Evolutionary conservation across 2,329 filamentous ascomycete genomes (phyloP), one percentile per base, ranked within the genome.

Genomic region (Xylaria arbuscula): DNA sequence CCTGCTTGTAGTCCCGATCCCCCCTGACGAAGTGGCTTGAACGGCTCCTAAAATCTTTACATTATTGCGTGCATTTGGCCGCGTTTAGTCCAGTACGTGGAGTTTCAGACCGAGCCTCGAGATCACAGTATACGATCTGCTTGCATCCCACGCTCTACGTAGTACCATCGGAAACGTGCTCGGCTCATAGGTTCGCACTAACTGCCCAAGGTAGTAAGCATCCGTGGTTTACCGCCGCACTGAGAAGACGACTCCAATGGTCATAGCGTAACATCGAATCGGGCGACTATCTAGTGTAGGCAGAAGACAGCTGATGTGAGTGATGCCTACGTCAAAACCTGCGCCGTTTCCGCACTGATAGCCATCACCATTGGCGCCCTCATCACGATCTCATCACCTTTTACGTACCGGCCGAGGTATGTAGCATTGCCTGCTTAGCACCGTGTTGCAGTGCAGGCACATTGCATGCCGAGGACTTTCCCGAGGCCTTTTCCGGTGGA

Each of bases 11-110:
- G 19, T 42, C 42, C 51, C 48, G 54, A 62, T 40, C 38, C n/a
- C 48, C 50, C 64, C 54, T 24, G 38, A 53, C 60, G 53, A 54
- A 40, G 57, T 65, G 66, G 62, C 62, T 65, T 65, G 56, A 28
- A 55, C 17, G 24, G 42, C 34, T 63, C 51, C 40, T 13, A 28
- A 38, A 57, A 15, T 15, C 19, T 19, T 42, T 28, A 17, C 42
- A 42, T 38, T 15, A 28, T 36, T 53, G 40, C 17, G 58, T 24
- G 28, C 8, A 19, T 28, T 36, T 57, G 42, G 57, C 36, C 28
- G 36, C 36, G 22, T 28, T 34, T 54, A 47, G 50, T 36, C 60
- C n/a, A 62, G 38, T 24, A 38, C 22, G 13, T 28, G 34, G 9
- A 24, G 11, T 24, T 40, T 24, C n/a, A 38, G 7, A 40, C 24